phyloP scores from a whole-genome alignment of 148 eudicot genomes.

The Polygonum aviculare region DNA sequence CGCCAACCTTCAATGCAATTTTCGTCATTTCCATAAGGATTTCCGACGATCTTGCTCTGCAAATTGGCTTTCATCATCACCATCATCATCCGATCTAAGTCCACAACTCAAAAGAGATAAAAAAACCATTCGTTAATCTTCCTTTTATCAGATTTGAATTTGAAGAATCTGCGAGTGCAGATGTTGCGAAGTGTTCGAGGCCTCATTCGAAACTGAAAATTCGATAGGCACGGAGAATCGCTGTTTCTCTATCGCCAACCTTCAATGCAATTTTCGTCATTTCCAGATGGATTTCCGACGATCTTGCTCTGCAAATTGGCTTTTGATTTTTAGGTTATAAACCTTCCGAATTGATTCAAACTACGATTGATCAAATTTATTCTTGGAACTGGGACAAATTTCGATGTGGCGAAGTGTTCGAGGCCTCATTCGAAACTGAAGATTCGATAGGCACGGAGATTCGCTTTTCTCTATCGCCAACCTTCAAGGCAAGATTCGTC shows the following conservation, averaged over 20 bases:
- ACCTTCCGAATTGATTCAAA: too few species aligned
- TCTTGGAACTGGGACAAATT: not conserved
- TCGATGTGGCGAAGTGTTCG: constrained; percentile 1
- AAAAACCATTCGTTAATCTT: too few species aligned
- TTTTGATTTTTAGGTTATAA: not conserved
- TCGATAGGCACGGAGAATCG: constrained; percentile 6
- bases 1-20: constrained; percentile 8
- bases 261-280: constrained; percentile 6
- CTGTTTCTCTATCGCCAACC: not conserved
- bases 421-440: constrained; percentile 1
- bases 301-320: constrained; percentile 8
- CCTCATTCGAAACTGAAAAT: not conserved
- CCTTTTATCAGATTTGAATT: too few species aligned
- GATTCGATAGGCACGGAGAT: constrained; percentile 8
- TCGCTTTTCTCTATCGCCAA: constrained; percentile 6
- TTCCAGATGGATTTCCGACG: not conserved
- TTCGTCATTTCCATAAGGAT: not conserved
- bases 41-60: constrained; percentile 6
- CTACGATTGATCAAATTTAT: too few species aligned
- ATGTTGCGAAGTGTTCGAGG: constrained; percentile 2
- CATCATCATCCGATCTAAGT: too few species aligned
- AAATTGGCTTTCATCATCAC: not conserved
- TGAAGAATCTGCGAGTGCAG: not conserved
- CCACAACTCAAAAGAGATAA: not conserved
- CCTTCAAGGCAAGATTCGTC: constrained; percentile 7